phyloP scores from a whole-genome alignment of 352 stramenopile genomes.

The Pythium myriotylum region DNA sequence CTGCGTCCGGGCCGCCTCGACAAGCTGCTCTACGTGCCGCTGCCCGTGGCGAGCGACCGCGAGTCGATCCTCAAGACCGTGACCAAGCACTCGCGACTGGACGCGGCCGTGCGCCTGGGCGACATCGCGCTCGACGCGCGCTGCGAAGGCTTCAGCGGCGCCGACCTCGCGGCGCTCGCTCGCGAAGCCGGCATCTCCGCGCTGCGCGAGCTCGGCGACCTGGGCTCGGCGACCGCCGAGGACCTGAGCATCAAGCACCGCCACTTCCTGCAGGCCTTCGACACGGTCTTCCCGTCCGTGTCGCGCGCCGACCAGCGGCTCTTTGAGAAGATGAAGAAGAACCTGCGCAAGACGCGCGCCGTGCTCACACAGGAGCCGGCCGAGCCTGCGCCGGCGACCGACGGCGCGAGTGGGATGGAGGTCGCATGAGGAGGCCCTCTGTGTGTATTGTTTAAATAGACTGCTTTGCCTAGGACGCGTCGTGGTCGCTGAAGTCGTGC shows the following conservation, averaged over 20 bases:
- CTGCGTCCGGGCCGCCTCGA: conserved; percentile 97
- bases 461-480: not conserved
- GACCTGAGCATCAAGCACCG: conserved; percentile 59
- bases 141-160: conserved; percentile 96
- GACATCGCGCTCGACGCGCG: conserved; percentile 87
- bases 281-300: conserved; percentile 84
- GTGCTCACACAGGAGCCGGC: conserved; percentile 2
- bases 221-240: conserved; percentile 26
- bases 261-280: conserved; percentile 77
- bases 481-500: not conserved
- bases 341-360: conserved; percentile 66
- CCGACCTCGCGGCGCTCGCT: conserved; percentile 96
- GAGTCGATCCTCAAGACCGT: conserved; percentile 93
- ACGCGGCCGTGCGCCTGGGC: conserved; percentile 87
- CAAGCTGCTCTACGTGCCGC: conserved; percentile 98
- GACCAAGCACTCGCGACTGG: conserved; percentile 68
- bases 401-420: conserved; percentile 18
- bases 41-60: conserved; percentile 85
- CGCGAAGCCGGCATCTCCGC: conserved; percentile 96
- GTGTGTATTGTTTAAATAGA: conserved; percentile 3
- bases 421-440: conserved; percentile 8
- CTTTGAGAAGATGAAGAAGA: conserved; percentile 91
- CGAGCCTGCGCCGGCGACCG: not conserved
- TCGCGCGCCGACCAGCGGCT: conserved; percentile 82
- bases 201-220: conserved; percentile 40